Base-by-base conservation (phyloP, 1,284 basidiomycete species). In the Sporisorium graminicola region DNA sequence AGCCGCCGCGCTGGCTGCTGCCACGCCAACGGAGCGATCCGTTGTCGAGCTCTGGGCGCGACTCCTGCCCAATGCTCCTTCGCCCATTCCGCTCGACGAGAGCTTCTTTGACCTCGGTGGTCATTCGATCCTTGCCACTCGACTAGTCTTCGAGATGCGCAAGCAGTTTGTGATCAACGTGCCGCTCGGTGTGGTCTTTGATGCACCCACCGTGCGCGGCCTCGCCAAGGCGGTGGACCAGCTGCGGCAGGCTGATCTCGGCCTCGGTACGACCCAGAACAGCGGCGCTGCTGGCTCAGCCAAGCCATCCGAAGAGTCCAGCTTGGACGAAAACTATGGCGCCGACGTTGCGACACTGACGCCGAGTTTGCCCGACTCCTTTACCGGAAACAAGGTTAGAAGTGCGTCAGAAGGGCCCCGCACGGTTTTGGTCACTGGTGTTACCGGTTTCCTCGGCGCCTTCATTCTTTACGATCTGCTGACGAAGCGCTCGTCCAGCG, bases 101-200 rank as follows among this genome's bases (percentile, higher is more conserved):
- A 94, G 91, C 86, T 99, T 99, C 90, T 99, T 98, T 87, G 97
- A 99, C 86, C 89, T 99, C 31, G 97, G 97, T 42, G 97, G 97
- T 2, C 97, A 99, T 87, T 99, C 97, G 14, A 98, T 99, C 82
- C 90, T 99, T 26, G 97, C 96, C 0, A 99, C 96, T 4, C 91
- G 96, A 31, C 90, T 99, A 71, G 94, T 99, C 78, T 99, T 99
- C 85, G 94, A 98, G 87, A 92, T 99, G 69, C 92, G 97, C 85
- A 98, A 96, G 87, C 88, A 89, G 0, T 96, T 99, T 84, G 92
- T 96, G 14, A 90, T 98, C 46, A 92, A 95, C 68, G 94, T 94
- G 3, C 96, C 97, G 0, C 88, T 99, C 20, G 94, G 95, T 10
- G 88, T 98, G 50, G 91, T 99, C 31, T 99, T 98, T 86, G 93